Base-by-base conservation (phyloP, 2,329 filamentous ascomycete species). In the Orbilia javanica region DNA sequence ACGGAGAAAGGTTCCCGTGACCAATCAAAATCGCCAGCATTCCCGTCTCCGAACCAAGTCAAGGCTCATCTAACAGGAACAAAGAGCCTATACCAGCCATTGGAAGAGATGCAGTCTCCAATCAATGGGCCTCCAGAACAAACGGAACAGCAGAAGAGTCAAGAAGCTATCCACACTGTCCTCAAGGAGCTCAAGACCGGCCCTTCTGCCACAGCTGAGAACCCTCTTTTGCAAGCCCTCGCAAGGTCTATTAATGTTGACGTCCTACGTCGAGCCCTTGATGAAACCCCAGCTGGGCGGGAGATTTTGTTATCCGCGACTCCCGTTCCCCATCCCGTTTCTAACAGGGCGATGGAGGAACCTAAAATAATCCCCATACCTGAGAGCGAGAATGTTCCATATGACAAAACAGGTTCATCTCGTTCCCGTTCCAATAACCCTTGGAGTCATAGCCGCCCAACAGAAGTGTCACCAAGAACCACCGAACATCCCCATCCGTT, bases 381-480 rank as follows among this genome's bases (percentile, higher is more conserved):
- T 7, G 73, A 77, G 25, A 53, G 63, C 18, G 64, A 77, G 10
- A 65, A 77, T 52, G 73, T 77, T 29, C 29, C 66, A 29, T 70
- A 66, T 31, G 73, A 77, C 29, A 77, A 77, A 42, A 77, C 73
- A 4, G 73, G 73, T 1, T 77, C 73, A 20, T 77, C 73, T 20
- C 73, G 73, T 11, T 77, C 73, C 15, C 73, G 73, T 13, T 76
- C 72, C 15, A 76, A 76, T 60, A 77, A 77, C 42, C 73, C 73
- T 10, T 77, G 73, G 73, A 66, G 66, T 42, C 65, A 77, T 31
- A 77, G 73, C 52, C 73, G 73, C 2, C 57, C 73, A 22, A 52
- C 65, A 11, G 66, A 62, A 36, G n/a, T 71, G 0, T 34, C 73
- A 3, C 73, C 66, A 7, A 53, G 50, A 27, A 48, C 48, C 25